A percentile compares a stretch with the other conserved stretches of the same genome.
Conservation (phyloP, 2,329 filamentous ascomycete genomes). For the Anthostomella pinea region DNA sequence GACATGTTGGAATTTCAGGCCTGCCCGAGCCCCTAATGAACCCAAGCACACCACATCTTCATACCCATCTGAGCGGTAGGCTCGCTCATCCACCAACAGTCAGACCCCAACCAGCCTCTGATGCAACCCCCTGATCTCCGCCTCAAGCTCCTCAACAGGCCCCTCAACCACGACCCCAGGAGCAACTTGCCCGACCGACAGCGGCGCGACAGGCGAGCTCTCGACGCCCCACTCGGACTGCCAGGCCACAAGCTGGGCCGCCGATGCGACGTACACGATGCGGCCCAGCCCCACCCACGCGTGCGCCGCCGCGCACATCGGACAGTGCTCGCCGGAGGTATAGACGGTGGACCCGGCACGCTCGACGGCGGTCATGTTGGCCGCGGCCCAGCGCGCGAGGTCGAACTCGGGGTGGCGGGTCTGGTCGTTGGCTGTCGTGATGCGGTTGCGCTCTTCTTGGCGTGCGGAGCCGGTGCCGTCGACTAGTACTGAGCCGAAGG, state of each 20-base stretch:
- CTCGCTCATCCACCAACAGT: no score
- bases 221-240: slow-evolving; percentile 7
- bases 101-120: no score
- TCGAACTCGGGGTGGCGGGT: slow-evolving; percentile 22
- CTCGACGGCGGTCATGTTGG: slow-evolving; percentile 8
- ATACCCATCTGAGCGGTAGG: no score
- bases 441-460: slow-evolving; percentile 21
- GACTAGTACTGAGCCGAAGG: slow-evolving; percentile 21
- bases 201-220: slow-evolving; percentile 3
- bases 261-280: slow-evolving; percentile 21
- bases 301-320: slow-evolving; percentile 22
- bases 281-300: slow-evolving; percentile 16
- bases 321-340: slow-evolving; percentile 23
- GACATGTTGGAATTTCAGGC: no score
- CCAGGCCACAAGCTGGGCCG: slow-evolving; percentile 14
- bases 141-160: slow-evolving; percentile 18
- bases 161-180: slow-evolving; percentile 12
- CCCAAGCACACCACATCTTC: no score
- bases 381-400: slow-evolving; percentile 20
- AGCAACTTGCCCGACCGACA: slow-evolving; percentile 11
- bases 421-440: slow-evolving; percentile 9
- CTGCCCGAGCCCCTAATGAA: no score
- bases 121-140: slow-evolving; percentile 17
- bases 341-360: slow-evolving; percentile 17
- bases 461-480: slow-evolving; percentile 1